Base-by-base conservation (phyloP, 2,329 filamentous ascomycete genomes). In the Alternaria ventricosa region DNA sequence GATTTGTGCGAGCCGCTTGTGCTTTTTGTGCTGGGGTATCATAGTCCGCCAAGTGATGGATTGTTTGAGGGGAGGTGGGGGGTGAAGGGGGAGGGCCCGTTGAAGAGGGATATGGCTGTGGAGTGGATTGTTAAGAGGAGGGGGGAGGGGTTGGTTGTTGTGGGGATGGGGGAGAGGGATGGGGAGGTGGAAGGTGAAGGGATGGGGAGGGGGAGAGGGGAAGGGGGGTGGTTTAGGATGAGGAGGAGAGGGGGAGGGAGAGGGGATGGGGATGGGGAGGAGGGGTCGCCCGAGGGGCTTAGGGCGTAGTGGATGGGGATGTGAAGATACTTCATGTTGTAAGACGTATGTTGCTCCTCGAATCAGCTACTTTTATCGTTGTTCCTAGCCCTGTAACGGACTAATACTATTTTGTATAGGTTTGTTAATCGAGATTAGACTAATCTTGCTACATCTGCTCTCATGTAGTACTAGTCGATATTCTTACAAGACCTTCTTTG, bases 1-100 rank as follows among this genome's bases (percentile, higher is more conserved):
- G 63, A 65, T 18, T 4, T 65, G 1, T 62, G 63, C 46, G 63
- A 65, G 30, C 63, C 59, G 5, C 60, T 65, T 4, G 55, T 62
- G 0, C n/a, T 65, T 0, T 65, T 65, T 33, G 49, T 65, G 0
- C 54, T 65, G 1, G 63, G 63, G 7, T 62, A 65, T 8, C 63
- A 63, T 46, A 54, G 45, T 12, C 53, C 55, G 4, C 61, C 53
- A 1, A 4, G 10, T 2, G 53, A 64, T 5, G 43, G 50, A 0
- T 4, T 64, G 1, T 64, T 64, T 2, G 15, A 22, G 4, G 57
- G 58, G 0, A n/a, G 54, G 10, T 22, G 20, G 20, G 20, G 20
- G 20, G 20, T 22, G 20, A 22, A 22, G 20, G 49, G 51, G n/a
- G 55, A 63, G 15, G 61, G 57, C 9, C 61, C 47, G 23, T 46